These are phyloP conservation scores for Logfia minima DNA, from an alignment of 129 eudicot genomes.

Conservation along the genomic window DNA sequence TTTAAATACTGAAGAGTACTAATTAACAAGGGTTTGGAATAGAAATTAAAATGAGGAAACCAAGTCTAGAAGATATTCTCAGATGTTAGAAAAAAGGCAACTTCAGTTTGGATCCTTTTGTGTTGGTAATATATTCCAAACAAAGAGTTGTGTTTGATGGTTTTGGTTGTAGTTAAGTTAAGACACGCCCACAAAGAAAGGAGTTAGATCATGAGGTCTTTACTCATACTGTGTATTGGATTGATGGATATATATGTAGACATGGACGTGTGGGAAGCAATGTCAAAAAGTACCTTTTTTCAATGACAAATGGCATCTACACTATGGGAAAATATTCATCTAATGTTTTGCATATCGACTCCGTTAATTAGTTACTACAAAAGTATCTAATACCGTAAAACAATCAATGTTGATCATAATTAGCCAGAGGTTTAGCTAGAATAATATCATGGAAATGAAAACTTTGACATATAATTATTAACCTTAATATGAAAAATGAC, in stretches of 20 bases:
- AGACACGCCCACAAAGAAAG: slow-evolving; percentile 17
- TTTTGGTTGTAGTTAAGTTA: slow-evolving; percentile 24
- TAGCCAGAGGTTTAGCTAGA: too few species aligned
- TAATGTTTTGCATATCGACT: slow-evolving; percentile 23
- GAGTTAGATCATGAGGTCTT: slow-evolving; percentile 17
- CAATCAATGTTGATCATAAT: background rate
- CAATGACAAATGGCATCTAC: slow-evolving; percentile 30
- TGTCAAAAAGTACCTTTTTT: slow-evolving; percentile 39
- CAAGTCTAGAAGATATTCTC: slow-evolving; percentile 50
- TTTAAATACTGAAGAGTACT: slow-evolving; percentile 14
- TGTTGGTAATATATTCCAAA: slow-evolving; percentile 47
- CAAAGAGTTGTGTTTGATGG: slow-evolving; percentile 32
- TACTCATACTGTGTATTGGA: slow-evolving; percentile 34
- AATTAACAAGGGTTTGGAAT: background rate
- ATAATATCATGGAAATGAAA: too few species aligned
- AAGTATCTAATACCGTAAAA: slow-evolving; percentile 24
- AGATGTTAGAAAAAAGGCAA: slow-evolving; percentile 32
- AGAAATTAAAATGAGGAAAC: slow-evolving; percentile 19
- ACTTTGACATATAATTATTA: too few species aligned
- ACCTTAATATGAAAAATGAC: too few species aligned
- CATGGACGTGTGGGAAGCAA: slow-evolving; percentile 44
- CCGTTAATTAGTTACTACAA: slow-evolving; percentile 14
- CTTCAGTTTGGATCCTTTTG: slow-evolving; percentile 35
- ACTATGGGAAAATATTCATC: slow-evolving; percentile 35
- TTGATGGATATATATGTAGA: slow-evolving; percentile 37